phyloP scores from a whole-genome alignment of 139 green algal genomes.

The Haematococcus sp. region DNA sequence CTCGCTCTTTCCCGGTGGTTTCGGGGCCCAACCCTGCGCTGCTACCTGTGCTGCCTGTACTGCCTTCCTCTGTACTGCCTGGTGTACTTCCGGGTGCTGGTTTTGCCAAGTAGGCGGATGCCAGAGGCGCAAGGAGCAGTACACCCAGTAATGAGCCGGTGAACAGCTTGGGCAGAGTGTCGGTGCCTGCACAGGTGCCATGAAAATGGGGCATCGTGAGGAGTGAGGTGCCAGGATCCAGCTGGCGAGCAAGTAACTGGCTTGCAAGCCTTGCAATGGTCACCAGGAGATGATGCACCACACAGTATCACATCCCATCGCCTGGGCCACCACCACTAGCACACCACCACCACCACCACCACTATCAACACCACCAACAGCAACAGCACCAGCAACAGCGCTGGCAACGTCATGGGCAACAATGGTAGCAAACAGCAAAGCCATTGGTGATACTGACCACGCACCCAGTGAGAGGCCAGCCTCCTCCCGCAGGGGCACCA shows the following conservation, averaged over 20 bases:
- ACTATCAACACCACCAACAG: too few relatives aligned
- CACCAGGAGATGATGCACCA: background rate
- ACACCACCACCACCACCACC: too few relatives aligned
- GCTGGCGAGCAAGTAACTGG: background rate
- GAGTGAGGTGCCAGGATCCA: background rate
- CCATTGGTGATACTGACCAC: too few relatives aligned
- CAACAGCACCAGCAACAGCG: too few relatives aligned
- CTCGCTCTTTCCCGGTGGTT: too few relatives aligned
- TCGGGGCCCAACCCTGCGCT: background rate
- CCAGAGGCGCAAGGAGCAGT: slow-evolving; percentile 31
- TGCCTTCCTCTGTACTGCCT: too few relatives aligned
- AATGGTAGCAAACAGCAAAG: too few relatives aligned
- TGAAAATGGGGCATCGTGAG: too few relatives aligned
- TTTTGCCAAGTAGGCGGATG: slow-evolving; percentile 29
- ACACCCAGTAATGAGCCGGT: slow-evolving; percentile 26
- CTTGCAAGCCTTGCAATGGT: background rate
- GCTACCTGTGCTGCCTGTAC: background rate
- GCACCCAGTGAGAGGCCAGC: slow-evolving; percentile 64
- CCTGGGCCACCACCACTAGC: too few relatives aligned
- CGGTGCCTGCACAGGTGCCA: slow-evolving; percentile 37
- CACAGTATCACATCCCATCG: too few relatives aligned
- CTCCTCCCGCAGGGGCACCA: slow-evolving; percentile 73
- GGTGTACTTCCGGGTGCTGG: too few relatives aligned
- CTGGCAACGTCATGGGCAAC: too few relatives aligned
- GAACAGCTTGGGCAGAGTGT: slow-evolving; percentile 42